Base-by-base conservation (phyloP, 495 filamentous ascomycete genomes). In the Penicillium paradoxum region DNA sequence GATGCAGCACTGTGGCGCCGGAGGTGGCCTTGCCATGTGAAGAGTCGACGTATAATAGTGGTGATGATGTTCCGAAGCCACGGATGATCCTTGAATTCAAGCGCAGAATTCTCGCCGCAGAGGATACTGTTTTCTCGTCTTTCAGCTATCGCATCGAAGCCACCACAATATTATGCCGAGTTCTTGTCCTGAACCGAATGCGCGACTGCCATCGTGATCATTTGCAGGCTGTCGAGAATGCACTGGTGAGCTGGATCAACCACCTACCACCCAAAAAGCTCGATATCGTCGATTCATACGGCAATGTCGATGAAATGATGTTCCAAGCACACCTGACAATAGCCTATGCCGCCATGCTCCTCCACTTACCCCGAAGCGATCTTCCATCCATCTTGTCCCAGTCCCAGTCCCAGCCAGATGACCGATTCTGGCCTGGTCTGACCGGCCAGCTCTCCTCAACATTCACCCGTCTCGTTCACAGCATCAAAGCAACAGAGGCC, bases 111-210 rank as follows among this genome's bases (percentile, higher is more conserved):
- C 70, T 75, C 41, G 61, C 62, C 1, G 65, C 63, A 6, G 69
- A 73, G 14, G 69, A 73, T 10, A 60, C 64, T 2, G 53, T 59
- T 0, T 72, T 68, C 46, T 74, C 73, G 4, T 74, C 72, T 0
- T 73, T 69, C 45, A 71, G 67, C 52, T 76, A 76, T 44, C 70
- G 72, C 7, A 73, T 76, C 17, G 73, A 76, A 36, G 73, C 73
- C 0, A 63, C 62, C 4, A 64, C 56, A 1, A 72, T 75, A 19
- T 51, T 75, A 13, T 67, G 60, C 24, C 61, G 71, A 14, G 70
- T 70, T 4, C 49, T 74, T 18, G 65, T 73, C 3, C 44, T 75
- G 10, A 74, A 73, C 39, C 51, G 65, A 24, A 51, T 72, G 4
- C 60, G 58, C 3, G 71, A 74, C 21, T 59, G 60, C 14, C 71